phyloP scores from a whole-genome alignment of 2,329 filamentous ascomycete species.

The Teratosphaeria viscida region DNA sequence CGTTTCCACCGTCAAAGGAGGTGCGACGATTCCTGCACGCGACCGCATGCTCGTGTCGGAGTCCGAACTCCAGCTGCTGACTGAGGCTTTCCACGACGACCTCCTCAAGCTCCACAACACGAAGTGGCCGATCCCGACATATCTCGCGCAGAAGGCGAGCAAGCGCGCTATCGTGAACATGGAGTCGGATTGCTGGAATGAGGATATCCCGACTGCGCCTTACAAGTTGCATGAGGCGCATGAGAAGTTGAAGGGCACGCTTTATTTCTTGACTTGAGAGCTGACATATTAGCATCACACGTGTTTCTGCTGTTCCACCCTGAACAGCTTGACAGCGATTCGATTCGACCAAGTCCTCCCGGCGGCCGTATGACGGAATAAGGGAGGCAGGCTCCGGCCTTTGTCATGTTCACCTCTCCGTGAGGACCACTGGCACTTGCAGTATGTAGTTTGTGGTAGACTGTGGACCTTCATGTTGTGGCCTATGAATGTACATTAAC shows the following conservation, averaged over 20 bases:
- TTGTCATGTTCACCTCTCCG: background rate
- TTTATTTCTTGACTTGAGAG: background rate
- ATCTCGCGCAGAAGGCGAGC: conserved; percentile 5
- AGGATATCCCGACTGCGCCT: background rate
- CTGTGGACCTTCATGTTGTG: background rate
- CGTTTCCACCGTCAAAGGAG: background rate
- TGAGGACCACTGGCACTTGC: background rate
- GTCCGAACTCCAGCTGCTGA: background rate
- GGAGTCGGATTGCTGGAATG: background rate
- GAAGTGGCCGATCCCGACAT: conserved; percentile 7
- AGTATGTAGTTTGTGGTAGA: background rate
- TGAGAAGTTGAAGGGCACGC: background rate
- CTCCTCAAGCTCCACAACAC: conserved; percentile 4
- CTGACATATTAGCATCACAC: background rate
- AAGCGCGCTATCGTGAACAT: conserved; percentile 7
- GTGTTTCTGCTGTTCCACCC: background rate
- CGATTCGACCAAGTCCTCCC: background rate
- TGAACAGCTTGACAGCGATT: background rate
- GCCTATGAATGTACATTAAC: background rate
- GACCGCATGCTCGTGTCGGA: background rate
- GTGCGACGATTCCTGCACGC: background rate
- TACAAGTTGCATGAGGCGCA: conserved; percentile 1
- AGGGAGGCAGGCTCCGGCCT: background rate
- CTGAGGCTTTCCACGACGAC: conserved; percentile 1
- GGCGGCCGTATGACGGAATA: background rate